A percentile compares a stretch with the other conserved stretches of the same genome.
Conservation (phyloP, 495 filamentous ascomycete species). For the Parathielavia appendiculata region DNA sequence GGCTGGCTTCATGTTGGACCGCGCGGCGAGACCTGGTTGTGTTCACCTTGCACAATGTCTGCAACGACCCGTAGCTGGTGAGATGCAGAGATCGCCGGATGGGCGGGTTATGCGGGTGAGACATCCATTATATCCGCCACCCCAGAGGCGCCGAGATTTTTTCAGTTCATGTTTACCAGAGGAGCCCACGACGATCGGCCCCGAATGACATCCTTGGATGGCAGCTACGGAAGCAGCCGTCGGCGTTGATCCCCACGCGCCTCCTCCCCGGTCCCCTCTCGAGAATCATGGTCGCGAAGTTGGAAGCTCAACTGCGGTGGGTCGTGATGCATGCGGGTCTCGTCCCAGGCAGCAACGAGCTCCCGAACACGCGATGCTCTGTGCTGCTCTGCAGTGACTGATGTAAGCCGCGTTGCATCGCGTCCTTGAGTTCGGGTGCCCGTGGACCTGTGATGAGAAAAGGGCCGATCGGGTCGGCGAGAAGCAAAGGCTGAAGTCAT, state of each 20-base stretch:
- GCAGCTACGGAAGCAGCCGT: not conserved
- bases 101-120: not conserved
- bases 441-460: constrained; percentile 2
- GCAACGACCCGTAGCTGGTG: not conserved
- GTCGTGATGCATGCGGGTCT: too few relatives aligned
- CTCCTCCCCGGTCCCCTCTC: not conserved
- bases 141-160: not conserved
- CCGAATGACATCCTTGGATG: not conserved
- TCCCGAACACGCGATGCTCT: not conserved
- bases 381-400: not conserved
- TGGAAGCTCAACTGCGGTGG: too few relatives aligned
- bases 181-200: not conserved
- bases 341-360: too few relatives aligned
- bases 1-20: constrained; percentile 21
- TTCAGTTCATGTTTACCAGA: not conserved
- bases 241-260: not conserved
- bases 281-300: not conserved
- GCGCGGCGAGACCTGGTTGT: not conserved
- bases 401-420: constrained; percentile 6
- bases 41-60: constrained; percentile 2
- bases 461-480: constrained; percentile 16
- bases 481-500: constrained; percentile 7
- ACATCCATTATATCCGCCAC: not conserved
- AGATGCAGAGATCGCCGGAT: not conserved
- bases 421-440: not conserved